A percentile compares a stretch with the other conserved stretches of the same genome.
These are phyloP conservation scores for Astrocystis sublimbata DNA, from an alignment of 495 filamentous ascomycete genomes.

Conservation along the genomic window DNA sequence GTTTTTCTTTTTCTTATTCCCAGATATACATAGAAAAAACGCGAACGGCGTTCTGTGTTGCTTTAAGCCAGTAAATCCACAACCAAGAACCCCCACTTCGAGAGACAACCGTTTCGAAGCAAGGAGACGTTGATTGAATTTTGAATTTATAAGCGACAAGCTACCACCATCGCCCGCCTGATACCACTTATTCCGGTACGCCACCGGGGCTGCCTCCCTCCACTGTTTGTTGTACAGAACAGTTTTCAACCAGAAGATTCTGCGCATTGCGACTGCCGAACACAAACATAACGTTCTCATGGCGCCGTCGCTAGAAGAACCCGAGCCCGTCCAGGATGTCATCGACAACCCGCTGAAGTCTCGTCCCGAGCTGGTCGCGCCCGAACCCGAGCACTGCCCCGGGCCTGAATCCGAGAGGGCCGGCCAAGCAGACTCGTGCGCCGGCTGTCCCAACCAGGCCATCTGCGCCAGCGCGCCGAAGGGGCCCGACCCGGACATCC, in stretches of 20 bases:
- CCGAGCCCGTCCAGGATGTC: conserved; percentile 61
- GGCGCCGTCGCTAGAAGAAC: conserved; percentile 72
- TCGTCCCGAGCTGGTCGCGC: conserved; percentile 81
- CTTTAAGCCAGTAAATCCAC: neutral
- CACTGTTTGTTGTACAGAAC: neutral
- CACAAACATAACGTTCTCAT: conserved; percentile 46
- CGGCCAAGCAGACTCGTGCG: conserved; percentile 84
- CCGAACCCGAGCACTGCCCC: conserved; percentile 95
- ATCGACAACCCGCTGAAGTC: conserved; percentile 68
- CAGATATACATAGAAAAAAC: too few species aligned
- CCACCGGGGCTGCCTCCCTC: neutral
- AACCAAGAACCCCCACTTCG: conserved; percentile 4
- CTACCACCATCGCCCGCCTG: neutral
- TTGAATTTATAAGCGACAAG: conserved; percentile 34
- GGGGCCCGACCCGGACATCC: conserved; percentile 92
- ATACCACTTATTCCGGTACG: neutral
- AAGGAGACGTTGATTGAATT: conserved; percentile 20
- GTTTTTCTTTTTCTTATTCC: too few species aligned
- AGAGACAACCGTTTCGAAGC: conserved; percentile 5
- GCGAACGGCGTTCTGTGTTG: too few species aligned
- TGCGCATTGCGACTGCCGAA: neutral
- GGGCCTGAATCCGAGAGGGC: conserved; percentile 87
- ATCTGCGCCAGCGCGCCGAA: conserved; percentile 95
- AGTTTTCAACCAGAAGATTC: neutral
- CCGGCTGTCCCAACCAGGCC: conserved; percentile 89